Percentiles rank a stretch among this genome's conserved stretches.
phyloP scores from a whole-genome alignment of 441 rosid genomes.

The Populus hybrid region DNA sequence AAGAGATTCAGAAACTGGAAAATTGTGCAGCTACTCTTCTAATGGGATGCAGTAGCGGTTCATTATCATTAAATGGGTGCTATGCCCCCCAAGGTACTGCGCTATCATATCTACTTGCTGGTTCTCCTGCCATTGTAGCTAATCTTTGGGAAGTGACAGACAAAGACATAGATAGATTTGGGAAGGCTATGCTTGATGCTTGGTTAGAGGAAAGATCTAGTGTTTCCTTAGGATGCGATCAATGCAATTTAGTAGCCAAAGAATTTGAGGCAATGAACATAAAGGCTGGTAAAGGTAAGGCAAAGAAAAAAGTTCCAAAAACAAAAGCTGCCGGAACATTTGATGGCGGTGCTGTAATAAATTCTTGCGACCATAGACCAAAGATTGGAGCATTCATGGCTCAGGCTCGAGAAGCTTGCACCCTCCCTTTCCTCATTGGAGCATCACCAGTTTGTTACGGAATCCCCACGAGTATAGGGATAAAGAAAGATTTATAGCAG shows the following conservation, averaged over 20 bases:
- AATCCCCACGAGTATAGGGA: slow-evolving; percentile 78
- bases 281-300: slow-evolving; percentile 37
- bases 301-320: slow-evolving; percentile 39
- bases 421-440: slow-evolving; percentile 70
- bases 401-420: slow-evolving; percentile 75
- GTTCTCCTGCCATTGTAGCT: slow-evolving; percentile 80
- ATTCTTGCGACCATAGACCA: slow-evolving; percentile 47
- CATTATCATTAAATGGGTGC: slow-evolving; percentile 62
- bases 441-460: slow-evolving; percentile 97
- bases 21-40: slow-evolving; percentile 77
- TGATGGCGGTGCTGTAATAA: slow-evolving; percentile 16
- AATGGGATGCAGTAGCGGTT: slow-evolving; percentile 85
- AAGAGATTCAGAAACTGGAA: slow-evolving; percentile 68
- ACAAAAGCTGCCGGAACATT: slow-evolving; percentile 34
- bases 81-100: slow-evolving; percentile 79
- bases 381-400: slow-evolving; percentile 78
- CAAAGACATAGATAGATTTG: slow-evolving; percentile 89
- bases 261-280: slow-evolving; percentile 57
- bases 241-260: slow-evolving; percentile 47
- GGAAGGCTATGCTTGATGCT: slow-evolving; percentile 73
- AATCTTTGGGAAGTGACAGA: slow-evolving; percentile 98
- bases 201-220: slow-evolving; percentile 72
- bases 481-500: slow-evolving; percentile 41
- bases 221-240: slow-evolving; percentile 33
- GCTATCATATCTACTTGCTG: slow-evolving; percentile 72